Percentiles rank a stretch among this genome's conserved stretches.
Evolutionary conservation across 768 basidiomycete species (phyloP).

Genomic region (Rhodotorula babjevae): DNA sequence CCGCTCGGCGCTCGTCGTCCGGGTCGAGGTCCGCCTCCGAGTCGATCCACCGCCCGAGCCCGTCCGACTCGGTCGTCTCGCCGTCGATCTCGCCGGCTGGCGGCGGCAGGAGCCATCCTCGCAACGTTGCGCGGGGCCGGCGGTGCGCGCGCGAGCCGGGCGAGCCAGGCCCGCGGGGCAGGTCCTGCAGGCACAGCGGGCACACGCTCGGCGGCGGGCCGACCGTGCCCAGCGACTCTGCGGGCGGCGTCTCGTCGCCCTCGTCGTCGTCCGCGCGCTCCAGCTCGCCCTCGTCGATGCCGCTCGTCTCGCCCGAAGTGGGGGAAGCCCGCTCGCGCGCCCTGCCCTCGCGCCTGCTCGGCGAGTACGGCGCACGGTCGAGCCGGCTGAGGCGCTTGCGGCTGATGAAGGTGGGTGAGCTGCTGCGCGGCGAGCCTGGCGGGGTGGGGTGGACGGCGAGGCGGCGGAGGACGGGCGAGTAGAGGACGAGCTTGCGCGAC

Average conservation of each 20-base stretch:
- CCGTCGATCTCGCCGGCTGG: not conserved
- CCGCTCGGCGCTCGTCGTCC: not conserved
- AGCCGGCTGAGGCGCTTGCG: no score
- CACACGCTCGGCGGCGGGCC: conserved; percentile 2
- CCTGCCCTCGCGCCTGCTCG: no score
- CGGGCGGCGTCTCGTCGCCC: not conserved
- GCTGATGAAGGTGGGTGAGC: no score
- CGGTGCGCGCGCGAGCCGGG: no score
- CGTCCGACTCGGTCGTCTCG: not conserved
- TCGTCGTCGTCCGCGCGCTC: not conserved
- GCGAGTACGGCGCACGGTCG: no score
- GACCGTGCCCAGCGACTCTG: not conserved
- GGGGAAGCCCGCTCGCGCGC: not conserved
- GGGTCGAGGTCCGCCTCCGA: no score
- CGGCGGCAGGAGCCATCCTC: conserved; percentile 1
- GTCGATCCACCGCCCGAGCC: not conserved
- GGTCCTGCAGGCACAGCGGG: conserved; percentile 23
- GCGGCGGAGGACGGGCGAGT: not conserved
- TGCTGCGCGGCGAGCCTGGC: not conserved
- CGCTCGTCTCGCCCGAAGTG: not conserved
- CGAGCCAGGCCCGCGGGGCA: not conserved
- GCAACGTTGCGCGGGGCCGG: no score
- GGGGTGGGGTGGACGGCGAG: not conserved
- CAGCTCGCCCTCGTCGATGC: not conserved
- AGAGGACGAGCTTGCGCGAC: conserved; percentile 24